Conservation (phyloP, 2,329 filamentous ascomycete genomes). For the Diaporthe capsici region DNA sequence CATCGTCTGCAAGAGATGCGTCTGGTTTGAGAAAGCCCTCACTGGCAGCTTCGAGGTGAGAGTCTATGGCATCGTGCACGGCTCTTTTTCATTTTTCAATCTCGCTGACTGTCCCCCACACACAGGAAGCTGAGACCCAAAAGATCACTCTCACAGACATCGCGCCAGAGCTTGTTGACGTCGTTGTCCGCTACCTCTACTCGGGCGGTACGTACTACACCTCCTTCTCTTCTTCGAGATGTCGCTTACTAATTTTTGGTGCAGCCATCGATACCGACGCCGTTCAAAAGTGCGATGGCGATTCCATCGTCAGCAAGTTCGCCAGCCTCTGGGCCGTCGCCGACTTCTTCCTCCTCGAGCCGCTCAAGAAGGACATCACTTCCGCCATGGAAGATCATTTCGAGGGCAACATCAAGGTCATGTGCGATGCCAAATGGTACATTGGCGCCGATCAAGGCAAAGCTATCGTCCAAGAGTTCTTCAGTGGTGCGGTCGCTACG, state of each 20-base stretch:
- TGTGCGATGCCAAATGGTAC: not conserved
- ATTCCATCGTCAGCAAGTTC: not conserved
- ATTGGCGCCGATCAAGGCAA: not conserved
- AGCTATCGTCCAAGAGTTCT: not conserved
- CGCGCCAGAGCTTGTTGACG: not conserved
- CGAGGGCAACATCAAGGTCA: not conserved
- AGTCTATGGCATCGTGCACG: not conserved
- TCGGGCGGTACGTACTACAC: not conserved
- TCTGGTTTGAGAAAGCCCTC: conserved; percentile 13
- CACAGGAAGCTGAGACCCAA: not conserved
- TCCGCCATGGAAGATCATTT: not conserved
- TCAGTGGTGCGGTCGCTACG: not conserved
- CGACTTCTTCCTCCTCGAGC: not conserved
- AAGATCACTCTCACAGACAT: conserved; percentile 4
- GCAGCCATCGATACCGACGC: not conserved
- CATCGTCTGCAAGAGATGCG: conserved; percentile 12
- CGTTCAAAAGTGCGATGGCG: not conserved
- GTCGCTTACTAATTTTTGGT: not conserved
- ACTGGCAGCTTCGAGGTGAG: not conserved
- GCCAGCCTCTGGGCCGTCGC: not conserved
- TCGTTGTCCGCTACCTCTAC: conserved; percentile 11
- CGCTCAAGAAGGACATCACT: not conserved
- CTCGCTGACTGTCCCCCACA: not conserved
- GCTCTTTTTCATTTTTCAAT: not conserved
- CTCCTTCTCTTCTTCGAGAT: not conserved